These are phyloP conservation scores for Aquilaria yunnanensis DNA, from an alignment of 345 rosid genomes.

Conservation along the genomic window DNA sequence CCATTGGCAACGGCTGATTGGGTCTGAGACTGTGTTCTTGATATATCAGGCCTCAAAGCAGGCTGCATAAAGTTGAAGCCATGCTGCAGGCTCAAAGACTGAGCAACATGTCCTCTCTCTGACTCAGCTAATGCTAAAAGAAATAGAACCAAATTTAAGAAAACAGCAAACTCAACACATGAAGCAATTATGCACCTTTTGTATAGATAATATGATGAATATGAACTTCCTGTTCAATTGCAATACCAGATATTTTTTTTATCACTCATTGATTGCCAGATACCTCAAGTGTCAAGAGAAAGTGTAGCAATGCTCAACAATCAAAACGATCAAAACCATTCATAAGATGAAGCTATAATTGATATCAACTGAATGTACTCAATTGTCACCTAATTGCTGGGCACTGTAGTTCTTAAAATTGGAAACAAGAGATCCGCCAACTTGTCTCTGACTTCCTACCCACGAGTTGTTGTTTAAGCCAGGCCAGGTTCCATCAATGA, in stretches of 20 bases:
- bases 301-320: not conserved
- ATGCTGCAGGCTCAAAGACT: slow-evolving; percentile 47
- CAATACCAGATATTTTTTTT: not conserved
- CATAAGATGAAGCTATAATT: not conserved
- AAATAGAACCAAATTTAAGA: slow-evolving; percentile 18
- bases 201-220: slow-evolving; percentile 10
- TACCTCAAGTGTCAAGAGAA: not conserved
- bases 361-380: slow-evolving; percentile 5
- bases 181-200: not conserved
- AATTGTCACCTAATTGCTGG: slow-evolving; percentile 59
- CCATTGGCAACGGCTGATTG: slow-evolving; percentile 57
- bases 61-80: slow-evolving; percentile 45
- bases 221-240: not conserved
- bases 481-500: slow-evolving; percentile 60
- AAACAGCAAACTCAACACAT: not conserved
- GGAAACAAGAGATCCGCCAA: slow-evolving; percentile 41
- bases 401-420: slow-evolving; percentile 45
- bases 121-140: slow-evolving; percentile 48
- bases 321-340: not conserved
- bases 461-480: slow-evolving; percentile 42
- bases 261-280: no score
- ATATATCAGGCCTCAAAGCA: slow-evolving; percentile 44
- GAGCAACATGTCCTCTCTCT: slow-evolving; percentile 46
- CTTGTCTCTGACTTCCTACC: slow-evolving; percentile 59
- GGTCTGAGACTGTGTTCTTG: slow-evolving; percentile 49